Base-by-base conservation (phyloP, 257 asterid genomes). In the Salvia hispanica region DNA sequence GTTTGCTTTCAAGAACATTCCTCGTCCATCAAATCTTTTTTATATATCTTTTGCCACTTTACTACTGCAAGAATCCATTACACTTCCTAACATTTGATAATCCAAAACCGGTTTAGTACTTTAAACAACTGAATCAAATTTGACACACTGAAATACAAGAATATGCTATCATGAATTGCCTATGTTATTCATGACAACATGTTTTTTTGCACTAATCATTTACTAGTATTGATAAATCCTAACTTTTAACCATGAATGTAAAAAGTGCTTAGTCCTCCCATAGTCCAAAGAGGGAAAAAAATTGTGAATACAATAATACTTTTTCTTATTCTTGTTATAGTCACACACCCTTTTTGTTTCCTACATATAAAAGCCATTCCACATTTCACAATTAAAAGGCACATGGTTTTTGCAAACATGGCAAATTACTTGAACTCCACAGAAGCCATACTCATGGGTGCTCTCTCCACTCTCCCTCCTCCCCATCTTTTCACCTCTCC, bases 381-480 rank as follows among this genome's bases (percentile, higher is more conserved):
- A 50, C 28, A 73, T 58, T 50, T 13, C 53, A 46, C 59, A 33
- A 3, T 4, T 34, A 3, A 7, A 34, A 48, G n/a, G 71, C 81
- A 76, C 83, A 75, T 80, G 79, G 25, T 46, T 40, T 46, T 40
- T 58, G 31, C 5, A 21, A 62, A 53, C 37, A 86, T 83, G 91
- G 82, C 78, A 42, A 71, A 67, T 52, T 73, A 58, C 73, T 28
- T 42, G 18, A 74, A 45, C 69, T 73, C 89, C 36, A 58, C 82
- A 47, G 81, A 81, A 40, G n/a, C 85, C 80, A 76, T 63, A 67
- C 67, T 92, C 79, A 88, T 86, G 83, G 73, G 83, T 7, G 82
- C 97, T 3, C 88, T 92, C 56, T 83, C 96, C 28, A 70, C 84
- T 51, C 86, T 90, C 63, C 59, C 84, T 13, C 76, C 90, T n/a